These are phyloP conservation scores for Scheffersomyces lignicola DNA, from an alignment of 1,139 yeast species.

Conservation along the genomic window DNA sequence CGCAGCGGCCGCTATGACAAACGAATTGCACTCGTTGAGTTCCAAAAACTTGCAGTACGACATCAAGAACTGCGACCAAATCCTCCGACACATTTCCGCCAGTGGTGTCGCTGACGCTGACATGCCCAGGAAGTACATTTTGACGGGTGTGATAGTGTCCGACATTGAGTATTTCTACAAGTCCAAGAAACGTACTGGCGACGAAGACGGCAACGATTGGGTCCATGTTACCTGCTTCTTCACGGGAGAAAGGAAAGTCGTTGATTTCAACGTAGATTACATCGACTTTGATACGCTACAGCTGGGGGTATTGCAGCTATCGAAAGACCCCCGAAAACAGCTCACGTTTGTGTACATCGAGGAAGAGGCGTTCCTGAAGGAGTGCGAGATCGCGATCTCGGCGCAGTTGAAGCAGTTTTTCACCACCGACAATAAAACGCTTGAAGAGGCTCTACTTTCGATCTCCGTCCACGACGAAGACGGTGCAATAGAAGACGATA, in stretches of 20 bases:
- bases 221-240: slow-evolving; percentile 13
- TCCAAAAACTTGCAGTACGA: slow-evolving; percentile 21
- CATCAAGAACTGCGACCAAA: slow-evolving; percentile 21
- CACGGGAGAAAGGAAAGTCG: slow-evolving; percentile 13
- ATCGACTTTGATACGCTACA: slow-evolving; percentile 23
- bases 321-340: slow-evolving; percentile 16
- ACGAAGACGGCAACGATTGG: slow-evolving; percentile 13
- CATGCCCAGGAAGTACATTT: slow-evolving; percentile 22
- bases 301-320: slow-evolving; percentile 15
- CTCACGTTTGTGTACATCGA: slow-evolving; percentile 22
- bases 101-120: slow-evolving; percentile 9
- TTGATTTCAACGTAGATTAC: slow-evolving; percentile 18
- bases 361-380: slow-evolving; percentile 10
- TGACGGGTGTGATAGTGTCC: slow-evolving; percentile 30
- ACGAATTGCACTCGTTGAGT: slow-evolving; percentile 18
- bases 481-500: too few relatives aligned
- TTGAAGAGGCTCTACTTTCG: slow-evolving; percentile 4
- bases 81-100: slow-evolving; percentile 14
- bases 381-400: slow-evolving; percentile 12
- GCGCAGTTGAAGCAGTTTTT: slow-evolving; percentile 17
- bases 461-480: too few relatives aligned
- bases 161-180: slow-evolving; percentile 30
- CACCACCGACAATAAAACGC: slow-evolving; percentile 17
- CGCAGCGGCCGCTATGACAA: slow-evolving; percentile 17
- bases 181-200: slow-evolving; percentile 7